Base-by-base conservation (phyloP, 345 rosid genomes). In the Lepidium aucheri region DNA sequence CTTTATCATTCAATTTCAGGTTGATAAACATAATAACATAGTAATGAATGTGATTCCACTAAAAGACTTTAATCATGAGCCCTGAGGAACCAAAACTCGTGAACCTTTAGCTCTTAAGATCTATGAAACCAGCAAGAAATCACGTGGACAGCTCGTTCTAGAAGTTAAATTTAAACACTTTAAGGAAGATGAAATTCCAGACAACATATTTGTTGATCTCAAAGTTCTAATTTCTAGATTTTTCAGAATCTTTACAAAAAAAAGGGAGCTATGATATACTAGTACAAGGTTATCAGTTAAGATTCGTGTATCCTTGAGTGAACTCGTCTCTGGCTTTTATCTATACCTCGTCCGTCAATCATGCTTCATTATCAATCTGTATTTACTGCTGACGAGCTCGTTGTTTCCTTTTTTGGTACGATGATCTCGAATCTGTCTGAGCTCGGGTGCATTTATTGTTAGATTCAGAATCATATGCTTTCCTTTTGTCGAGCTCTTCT, bases 21-120 rank as follows among this genome's bases (percentile, higher is more conserved):
- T 94, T 60, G 96, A 96, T 44, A 82, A 78, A 69, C 99, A 87
- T 13, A 96, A 91, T 22, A 80, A 79, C 77, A 90, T 94, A 89
- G 99, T 96, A 24, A 77, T 88, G 83, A 88, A 87, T 74, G 88
- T 83, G 20, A 67, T 94, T 53, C 81, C 71, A 20, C 35, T 94
- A 36, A 85, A 86, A 79, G 86, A 86, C 34, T 86, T 94, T 39
- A 64, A 79, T 1, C n/a, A n/a, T n/a, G n/a, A n/a, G n/a, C n/a
- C 91, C 97, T 4, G 93, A 87, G 34, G 95, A 91, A 65, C 87
- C 93, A 32, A 88, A 84, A 63, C 79, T 62, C 24, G 53, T 80
- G 72, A 94, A 88, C 1, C 81, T 94, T 45, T 84, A 83, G 72
- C 83, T 94, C 34, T 78, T 91, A 6, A 91, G 87, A 76, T 85